These are phyloP conservation scores for Chaetothyriales sp. DNA, from an alignment of 2,329 filamentous ascomycete species.

Conservation along the genomic window DNA sequence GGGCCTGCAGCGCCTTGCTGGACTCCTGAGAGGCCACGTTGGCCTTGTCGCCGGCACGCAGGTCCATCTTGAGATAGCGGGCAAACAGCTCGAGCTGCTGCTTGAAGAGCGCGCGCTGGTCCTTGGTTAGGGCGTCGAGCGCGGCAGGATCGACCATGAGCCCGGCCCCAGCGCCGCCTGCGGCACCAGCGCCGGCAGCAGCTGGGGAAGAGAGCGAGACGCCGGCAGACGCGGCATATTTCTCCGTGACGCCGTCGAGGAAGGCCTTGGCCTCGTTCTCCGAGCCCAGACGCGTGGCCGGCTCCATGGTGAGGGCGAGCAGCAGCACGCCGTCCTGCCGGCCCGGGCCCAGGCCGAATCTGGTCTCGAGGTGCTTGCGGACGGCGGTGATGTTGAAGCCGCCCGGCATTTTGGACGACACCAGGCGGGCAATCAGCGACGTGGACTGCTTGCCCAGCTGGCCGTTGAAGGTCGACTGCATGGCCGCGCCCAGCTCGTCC, in stretches of 20 bases:
- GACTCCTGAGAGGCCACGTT: slow-evolving; percentile 74
- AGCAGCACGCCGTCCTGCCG: slow-evolving; percentile 84
- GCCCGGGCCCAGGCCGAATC: slow-evolving; percentile 77
- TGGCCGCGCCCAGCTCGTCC: slow-evolving; percentile 84
- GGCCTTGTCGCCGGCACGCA: slow-evolving; percentile 91
- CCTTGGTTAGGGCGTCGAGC: slow-evolving; percentile 91
- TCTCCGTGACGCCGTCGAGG: slow-evolving; percentile 75
- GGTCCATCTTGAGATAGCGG: slow-evolving; percentile 91
- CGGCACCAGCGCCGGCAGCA: slow-evolving; percentile 58
- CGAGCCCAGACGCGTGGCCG: slow-evolving; percentile 70
- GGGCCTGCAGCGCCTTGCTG: slow-evolving; percentile 73
- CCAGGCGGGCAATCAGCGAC: slow-evolving; percentile 81
- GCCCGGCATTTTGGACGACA: slow-evolving; percentile 98
- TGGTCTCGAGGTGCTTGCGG: slow-evolving; percentile 84
- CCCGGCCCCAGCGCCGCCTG: slow-evolving; percentile 52
- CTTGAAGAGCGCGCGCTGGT: slow-evolving; percentile 92
- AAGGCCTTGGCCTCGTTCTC: slow-evolving; percentile 86
- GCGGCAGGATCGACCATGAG: slow-evolving; percentile 99
- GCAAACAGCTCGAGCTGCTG: slow-evolving; percentile 93
- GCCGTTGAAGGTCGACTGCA: slow-evolving; percentile 98
- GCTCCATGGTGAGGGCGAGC: slow-evolving; percentile 85
- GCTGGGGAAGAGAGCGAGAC: slow-evolving; percentile 65
- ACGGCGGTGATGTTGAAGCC: slow-evolving; percentile 97
- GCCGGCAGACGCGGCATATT: slow-evolving; percentile 73
- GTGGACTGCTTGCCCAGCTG: slow-evolving; percentile 94